A percentile compares a stretch with the other conserved stretches of the same genome.
phyloP scores from a whole-genome alignment of 768 basidiomycete species.

The Hygrophoropsis aurantiaca region DNA sequence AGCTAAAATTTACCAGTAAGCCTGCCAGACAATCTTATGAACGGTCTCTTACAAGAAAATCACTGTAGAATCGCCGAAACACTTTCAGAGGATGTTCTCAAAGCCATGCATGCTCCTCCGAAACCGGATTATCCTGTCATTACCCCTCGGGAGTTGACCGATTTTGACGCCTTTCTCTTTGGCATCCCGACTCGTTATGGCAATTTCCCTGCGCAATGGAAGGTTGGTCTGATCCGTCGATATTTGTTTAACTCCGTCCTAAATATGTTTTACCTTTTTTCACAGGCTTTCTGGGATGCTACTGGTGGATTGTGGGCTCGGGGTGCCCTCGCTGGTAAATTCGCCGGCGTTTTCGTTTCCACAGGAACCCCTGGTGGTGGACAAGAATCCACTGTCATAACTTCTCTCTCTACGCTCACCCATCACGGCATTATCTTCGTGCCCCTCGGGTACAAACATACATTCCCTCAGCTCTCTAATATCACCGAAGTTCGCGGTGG shows the following conservation, averaged over 20 bases:
- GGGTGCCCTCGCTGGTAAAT: conserved; percentile 71
- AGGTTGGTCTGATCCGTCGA: conserved; percentile 40
- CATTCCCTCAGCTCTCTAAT: conserved; percentile 42
- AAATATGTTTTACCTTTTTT: not conserved
- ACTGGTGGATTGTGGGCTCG: conserved; percentile 66
- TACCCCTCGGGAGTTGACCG: conserved; percentile 47
- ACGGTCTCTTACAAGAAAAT: not conserved
- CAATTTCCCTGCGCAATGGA: conserved; percentile 78
- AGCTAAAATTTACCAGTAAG: conserved; percentile 56
- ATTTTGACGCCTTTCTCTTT: conserved; percentile 73
- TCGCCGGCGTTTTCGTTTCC: conserved; percentile 71
- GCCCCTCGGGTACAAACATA: conserved; percentile 66
- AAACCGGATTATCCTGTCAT: conserved; percentile 75
- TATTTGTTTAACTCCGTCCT: not conserved
- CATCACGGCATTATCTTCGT: conserved; percentile 77
- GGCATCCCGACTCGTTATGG: conserved; percentile 84
- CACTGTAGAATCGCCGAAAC: conserved; percentile 73
- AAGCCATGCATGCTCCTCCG: conserved; percentile 67
- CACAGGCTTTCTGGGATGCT: conserved; percentile 70
- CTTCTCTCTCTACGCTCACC: conserved; percentile 52
- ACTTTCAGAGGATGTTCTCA: conserved; percentile 64
- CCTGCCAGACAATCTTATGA: not conserved
- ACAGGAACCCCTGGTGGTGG: conserved; percentile 77
- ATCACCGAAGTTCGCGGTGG: conserved; percentile 57
- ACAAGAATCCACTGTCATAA: conserved; percentile 64